Evolutionary conservation across 2,329 filamentous ascomycete species (phyloP).

Genomic region (Trichoderma pleuroti): DNA sequence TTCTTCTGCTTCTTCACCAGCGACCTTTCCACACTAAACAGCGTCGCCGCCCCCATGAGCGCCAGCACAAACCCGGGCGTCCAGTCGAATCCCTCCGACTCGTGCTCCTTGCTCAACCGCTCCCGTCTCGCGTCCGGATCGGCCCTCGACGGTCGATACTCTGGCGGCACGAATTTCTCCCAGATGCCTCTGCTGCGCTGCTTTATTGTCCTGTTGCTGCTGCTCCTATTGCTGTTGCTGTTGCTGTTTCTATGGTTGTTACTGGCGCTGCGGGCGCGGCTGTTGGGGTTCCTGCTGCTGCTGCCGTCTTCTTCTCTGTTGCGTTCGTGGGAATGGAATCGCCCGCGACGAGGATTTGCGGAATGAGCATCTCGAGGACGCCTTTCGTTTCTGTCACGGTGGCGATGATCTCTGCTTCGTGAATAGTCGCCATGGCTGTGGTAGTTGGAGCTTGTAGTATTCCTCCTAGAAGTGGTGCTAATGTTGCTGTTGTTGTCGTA

Average conservation of each 20-base stretch:
- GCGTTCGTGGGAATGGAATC: background rate
- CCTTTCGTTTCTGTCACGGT: background rate
- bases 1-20: conserved; percentile 14
- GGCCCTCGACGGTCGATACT: conserved; percentile 8
- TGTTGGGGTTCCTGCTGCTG: background rate
- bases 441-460: background rate
- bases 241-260: background rate
- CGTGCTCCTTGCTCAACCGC: conserved; percentile 13
- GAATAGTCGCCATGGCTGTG: background rate
- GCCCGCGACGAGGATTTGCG: background rate
- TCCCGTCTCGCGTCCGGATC: conserved; percentile 7
- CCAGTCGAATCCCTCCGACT: conserved; percentile 19
- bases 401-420: background rate
- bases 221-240: background rate
- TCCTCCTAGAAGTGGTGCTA: background rate
- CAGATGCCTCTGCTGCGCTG: background rate
- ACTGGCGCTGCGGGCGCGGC: background rate
- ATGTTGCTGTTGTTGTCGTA: background rate
- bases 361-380: background rate
- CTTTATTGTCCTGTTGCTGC: background rate
- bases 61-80: conserved; percentile 13
- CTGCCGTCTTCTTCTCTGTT: background rate
- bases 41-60: conserved; percentile 16
- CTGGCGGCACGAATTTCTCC: background rate
- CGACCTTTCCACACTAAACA: conserved; percentile 18